These are phyloP conservation scores for Myxozyma lipomycoides DNA, from an alignment of 805 yeast species.

Conservation along the genomic window DNA sequence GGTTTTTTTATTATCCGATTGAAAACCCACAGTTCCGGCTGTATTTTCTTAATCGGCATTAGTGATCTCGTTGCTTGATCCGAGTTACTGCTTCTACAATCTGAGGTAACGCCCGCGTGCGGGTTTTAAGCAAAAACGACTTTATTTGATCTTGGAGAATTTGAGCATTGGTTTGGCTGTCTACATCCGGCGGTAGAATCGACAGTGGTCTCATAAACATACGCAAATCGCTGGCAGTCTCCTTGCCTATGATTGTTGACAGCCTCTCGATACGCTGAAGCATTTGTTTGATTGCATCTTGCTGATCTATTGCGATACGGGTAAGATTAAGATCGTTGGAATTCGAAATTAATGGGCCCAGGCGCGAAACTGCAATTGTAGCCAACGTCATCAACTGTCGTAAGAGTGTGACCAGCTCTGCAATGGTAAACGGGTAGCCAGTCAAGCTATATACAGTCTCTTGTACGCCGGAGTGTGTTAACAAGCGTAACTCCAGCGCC, in stretches of 20 bases:
- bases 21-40: constrained; percentile 9
- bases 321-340: background rate
- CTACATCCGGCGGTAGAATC: too few relatives aligned
- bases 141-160: too few relatives aligned
- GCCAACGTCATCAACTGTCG: constrained; percentile 24
- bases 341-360: constrained; percentile 24
- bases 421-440: constrained; percentile 25
- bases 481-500: constrained; percentile 27
- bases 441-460: constrained; percentile 11
- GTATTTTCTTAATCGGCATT: constrained; percentile 5
- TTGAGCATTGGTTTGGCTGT: too few relatives aligned
- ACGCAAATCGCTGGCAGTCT: too few relatives aligned
- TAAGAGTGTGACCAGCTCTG: constrained; percentile 24
- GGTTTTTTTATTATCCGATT: constrained; percentile 13
- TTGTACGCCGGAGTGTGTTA: constrained; percentile 28
- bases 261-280: background rate
- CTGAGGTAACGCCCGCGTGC: too few relatives aligned
- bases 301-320: constrained; percentile 10
- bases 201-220: too few relatives aligned
- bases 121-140: too few relatives aligned
- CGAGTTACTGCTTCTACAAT: too few relatives aligned
- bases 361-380: constrained; percentile 30
- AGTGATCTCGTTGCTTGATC: too few relatives aligned
- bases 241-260: too few relatives aligned
- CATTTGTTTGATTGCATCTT: constrained; percentile 4